Conservation (phyloP, 2,329 filamentous ascomycete genomes). For the Sporothrix brunneoviolacea region DNA sequence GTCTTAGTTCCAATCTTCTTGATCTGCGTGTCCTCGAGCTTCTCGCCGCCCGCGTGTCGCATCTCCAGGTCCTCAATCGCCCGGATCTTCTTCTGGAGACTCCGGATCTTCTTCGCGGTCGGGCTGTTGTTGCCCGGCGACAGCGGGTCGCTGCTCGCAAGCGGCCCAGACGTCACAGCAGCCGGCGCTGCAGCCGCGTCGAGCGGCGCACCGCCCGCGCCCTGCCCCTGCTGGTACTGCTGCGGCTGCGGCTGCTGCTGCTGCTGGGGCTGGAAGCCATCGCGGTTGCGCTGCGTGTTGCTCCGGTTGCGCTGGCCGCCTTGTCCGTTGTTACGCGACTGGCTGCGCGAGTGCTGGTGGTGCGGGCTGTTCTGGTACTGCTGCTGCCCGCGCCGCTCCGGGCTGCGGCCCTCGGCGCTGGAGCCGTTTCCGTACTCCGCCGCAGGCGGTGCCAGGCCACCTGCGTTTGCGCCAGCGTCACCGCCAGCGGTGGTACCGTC, state of each 20-base stretch:
- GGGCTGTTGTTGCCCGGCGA: conserved; percentile 50
- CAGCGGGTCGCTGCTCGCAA: conserved; percentile 28
- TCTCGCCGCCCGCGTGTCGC: conserved; percentile 88
- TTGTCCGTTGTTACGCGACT: conserved; percentile 45
- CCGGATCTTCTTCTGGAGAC: conserved; percentile 91
- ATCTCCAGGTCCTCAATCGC: conserved; percentile 98
- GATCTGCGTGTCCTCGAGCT: conserved; percentile 95
- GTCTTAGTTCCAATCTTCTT: conserved; percentile 95
- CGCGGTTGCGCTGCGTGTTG: conserved; percentile 39
- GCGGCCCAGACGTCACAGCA: conserved; percentile 32
- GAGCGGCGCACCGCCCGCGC: conserved; percentile 13
- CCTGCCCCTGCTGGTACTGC: conserved; percentile 25
- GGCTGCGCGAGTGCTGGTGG: conserved; percentile 41
- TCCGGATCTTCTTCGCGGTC: conserved; percentile 91
- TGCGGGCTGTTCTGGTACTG: conserved; percentile 20
- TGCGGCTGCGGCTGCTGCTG: conserved; percentile 25
- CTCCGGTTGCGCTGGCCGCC: conserved; percentile 43
- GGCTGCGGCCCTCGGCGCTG: conserved; percentile 53
- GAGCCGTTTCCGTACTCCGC: conserved; percentile 34
- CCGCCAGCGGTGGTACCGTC: conserved; percentile 38
- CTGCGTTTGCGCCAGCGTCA: conserved; percentile 35
- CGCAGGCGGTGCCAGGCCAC: conserved; percentile 42
- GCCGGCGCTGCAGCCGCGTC: conserved; percentile 22
- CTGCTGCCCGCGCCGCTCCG: conserved; percentile 54
- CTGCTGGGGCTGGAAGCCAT: conserved; percentile 17